Conservation (phyloP, 352 stramenopile genomes). For the Phytophthora pistaciae region DNA sequence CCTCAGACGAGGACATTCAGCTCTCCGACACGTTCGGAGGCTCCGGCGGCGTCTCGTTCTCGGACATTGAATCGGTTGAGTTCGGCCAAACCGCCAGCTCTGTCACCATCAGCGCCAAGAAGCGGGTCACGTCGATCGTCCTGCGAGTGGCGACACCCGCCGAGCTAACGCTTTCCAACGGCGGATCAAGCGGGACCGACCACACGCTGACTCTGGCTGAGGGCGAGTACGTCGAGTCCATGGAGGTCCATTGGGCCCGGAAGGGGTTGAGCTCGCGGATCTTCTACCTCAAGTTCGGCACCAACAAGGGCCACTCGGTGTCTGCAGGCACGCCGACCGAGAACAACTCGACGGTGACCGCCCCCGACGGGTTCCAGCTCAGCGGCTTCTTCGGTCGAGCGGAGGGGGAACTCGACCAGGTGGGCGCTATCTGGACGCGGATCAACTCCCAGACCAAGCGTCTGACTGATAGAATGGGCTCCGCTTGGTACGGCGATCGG, state of each 20-base stretch:
- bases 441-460: conserved; percentile 21
- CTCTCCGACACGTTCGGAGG: conserved; percentile 36
- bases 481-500: conserved; percentile 30
- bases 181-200: conserved; percentile 31
- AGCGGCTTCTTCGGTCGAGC: conserved; percentile 39
- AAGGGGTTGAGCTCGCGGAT: conserved; percentile 15
- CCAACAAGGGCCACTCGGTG: conserved; percentile 25
- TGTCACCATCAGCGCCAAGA: conserved; percentile 29
- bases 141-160: conserved; percentile 23
- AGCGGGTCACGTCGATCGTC: conserved; percentile 23
- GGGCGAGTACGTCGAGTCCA: conserved; percentile 35
- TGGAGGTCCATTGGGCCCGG: conserved; percentile 38
- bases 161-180: conserved; percentile 29
- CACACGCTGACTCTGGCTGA: conserved; percentile 24
- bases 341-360: conserved; percentile 17
- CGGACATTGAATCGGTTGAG: conserved; percentile 30
- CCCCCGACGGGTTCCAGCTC: conserved; percentile 38
- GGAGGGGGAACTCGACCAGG: conserved; percentile 27
- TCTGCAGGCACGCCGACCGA: conserved; percentile 26
- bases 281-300: conserved; percentile 39
- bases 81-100: conserved; percentile 27
- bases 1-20: conserved; percentile 39
- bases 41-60: conserved; percentile 35
- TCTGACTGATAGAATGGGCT: conserved; percentile 34
- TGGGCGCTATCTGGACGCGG: conserved; percentile 40